phyloP scores from a whole-genome alignment of 768 basidiomycete genomes.

The Tremella mesenterica region DNA sequence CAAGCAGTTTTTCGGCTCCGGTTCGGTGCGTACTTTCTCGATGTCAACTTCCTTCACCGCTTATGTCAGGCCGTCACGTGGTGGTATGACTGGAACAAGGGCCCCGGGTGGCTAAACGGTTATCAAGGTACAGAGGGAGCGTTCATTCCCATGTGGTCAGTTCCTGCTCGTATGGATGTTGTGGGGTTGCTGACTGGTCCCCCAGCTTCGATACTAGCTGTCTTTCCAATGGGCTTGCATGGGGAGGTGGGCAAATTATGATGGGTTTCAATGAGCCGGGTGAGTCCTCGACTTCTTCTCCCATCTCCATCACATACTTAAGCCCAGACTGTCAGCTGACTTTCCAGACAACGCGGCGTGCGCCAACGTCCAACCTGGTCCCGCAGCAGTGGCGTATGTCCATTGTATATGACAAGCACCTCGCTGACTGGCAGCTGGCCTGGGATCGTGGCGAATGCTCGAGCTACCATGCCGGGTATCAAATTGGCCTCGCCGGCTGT shows the following conservation, averaged over 20 bases:
- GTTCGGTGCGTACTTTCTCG: constrained; percentile 12
- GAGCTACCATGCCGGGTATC: constrained; percentile 7
- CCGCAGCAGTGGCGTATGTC: not conserved
- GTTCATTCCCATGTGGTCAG: constrained; percentile 17
- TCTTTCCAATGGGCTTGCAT: constrained; percentile 5
- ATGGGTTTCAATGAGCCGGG: constrained; percentile 32
- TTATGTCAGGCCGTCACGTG: constrained; percentile 3
- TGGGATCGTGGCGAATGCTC: constrained; percentile 2
- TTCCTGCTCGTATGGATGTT: not conserved
- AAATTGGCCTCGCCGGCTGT: constrained; percentile 19
- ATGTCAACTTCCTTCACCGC: not conserved
- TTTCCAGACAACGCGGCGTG: constrained; percentile 11
- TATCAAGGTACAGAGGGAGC: not conserved
- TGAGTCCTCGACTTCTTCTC: too few relatives aligned
- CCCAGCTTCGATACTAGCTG: constrained; percentile 11
- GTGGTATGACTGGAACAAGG: constrained; percentile 22
- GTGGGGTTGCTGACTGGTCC: not conserved
- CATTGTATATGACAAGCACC: not conserved
- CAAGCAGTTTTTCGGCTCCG: constrained; percentile 14
- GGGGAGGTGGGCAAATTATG: constrained; percentile 6
- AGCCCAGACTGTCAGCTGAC: not conserved
- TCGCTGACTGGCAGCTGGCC: constrained; percentile 13
- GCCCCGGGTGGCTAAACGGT: constrained; percentile 1
- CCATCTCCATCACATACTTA: not conserved
- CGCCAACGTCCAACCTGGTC: constrained; percentile 12